Evolutionary conservation across 331 rosid genomes (phyloP).

Genomic region (Malus hybrid): DNA sequence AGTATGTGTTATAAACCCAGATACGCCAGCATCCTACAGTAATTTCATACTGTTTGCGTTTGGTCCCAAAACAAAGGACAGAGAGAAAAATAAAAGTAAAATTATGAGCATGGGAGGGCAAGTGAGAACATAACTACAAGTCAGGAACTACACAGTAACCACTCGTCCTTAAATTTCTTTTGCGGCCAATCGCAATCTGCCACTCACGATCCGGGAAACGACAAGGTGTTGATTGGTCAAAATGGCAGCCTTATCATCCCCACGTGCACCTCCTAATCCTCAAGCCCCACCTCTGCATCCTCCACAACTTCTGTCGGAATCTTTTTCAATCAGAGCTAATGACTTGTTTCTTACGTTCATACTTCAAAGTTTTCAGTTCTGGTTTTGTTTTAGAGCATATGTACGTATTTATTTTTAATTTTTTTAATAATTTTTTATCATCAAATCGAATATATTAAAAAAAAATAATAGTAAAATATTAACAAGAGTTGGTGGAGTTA

Average conservation of each 20-base stretch:
- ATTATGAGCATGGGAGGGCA: background rate
- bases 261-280: constrained; percentile 22
- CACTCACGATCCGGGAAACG: background rate
- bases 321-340: background rate
- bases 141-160: background rate
- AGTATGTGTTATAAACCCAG: background rate
- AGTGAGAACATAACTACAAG: background rate
- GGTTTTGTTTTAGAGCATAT: no score
- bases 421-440: no score
- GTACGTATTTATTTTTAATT: no score
- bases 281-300: constrained; percentile 1
- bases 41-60: background rate
- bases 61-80: background rate
- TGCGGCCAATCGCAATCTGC: background rate
- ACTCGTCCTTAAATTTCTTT: background rate
- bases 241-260: constrained; percentile 14
- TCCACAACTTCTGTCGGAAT: background rate
- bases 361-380: background rate
- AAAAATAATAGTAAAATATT: no score
- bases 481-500: no score
- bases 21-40: constrained; percentile 13
- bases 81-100: background rate
- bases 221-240: constrained; percentile 13
- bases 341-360: background rate
- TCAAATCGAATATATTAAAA: no score